Evolutionary conservation across 768 basidiomycete species (phyloP), one percentile per base, ranked within the genome.

Genomic region (Kondoa malvinella): DNA sequence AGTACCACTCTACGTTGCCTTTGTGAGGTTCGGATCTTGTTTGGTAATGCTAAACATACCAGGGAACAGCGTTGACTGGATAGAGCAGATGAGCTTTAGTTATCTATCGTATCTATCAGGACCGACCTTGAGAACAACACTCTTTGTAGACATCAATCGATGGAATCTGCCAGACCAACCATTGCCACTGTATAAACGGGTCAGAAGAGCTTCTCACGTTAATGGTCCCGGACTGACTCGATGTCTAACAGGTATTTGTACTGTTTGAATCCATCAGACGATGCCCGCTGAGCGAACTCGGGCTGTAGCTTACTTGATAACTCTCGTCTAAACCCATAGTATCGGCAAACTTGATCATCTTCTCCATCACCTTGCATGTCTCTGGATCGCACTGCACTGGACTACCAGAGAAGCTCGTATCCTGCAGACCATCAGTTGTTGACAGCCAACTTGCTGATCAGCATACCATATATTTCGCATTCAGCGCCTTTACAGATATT

Each of bases 131-230:
- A 96, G 77, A 14, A 90, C 88, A 1, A 85, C 88, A 70, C 70
- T 90, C 76, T 94, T 90, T 65, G 88, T 90, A 56, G 86, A 87
- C 73, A 91, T 77, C 75, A 89, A 85, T 0, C 86, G 82, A 82
- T 89, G 73, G 71, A 72, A 73, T 3, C 71, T 70, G 21, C 71
- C 71, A 50, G 84, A 90, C 76, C 95, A 95, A 27, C 88, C 86
- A 88, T 91, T 92, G 15, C 92, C 92, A 73, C 95, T 77, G 77
- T 95, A 92, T 69, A 92, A 77, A 50, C 40, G 40, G 40, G 34
- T 92, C 81, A 74, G n/a, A n/a, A 92, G 8, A 50, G 8, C 66
- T 68, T 16, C 70, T 71, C 21, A 69, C 69, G 30, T 66, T n/a
- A n/a, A 63, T 74, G 72, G 72, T 73, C 74, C 1, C 73, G 73